These are phyloP conservation scores for Gnomoniopsis smithogilvyi DNA, from an alignment of 2,329 filamentous ascomycete genomes.

Conservation along the genomic window DNA sequence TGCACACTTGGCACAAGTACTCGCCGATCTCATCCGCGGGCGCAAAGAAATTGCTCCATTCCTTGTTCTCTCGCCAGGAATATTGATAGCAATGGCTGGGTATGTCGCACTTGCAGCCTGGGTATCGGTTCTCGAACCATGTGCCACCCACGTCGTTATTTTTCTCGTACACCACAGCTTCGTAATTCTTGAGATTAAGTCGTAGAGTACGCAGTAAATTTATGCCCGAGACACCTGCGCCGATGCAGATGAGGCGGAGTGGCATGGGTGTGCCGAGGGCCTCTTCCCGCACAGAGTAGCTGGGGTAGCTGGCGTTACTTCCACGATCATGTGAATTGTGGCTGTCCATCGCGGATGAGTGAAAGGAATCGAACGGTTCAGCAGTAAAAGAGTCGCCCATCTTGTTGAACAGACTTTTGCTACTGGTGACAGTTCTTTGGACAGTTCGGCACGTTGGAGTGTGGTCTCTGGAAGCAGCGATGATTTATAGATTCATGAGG, in stretches of 20 bases:
- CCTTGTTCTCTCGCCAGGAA: conserved; percentile 56
- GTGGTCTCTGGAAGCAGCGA: not conserved
- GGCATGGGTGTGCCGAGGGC: conserved; percentile 37
- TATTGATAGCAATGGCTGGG: conserved; percentile 62
- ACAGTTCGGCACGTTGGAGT: not conserved
- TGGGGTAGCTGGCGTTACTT: conserved; percentile 11
- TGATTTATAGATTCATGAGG: conserved; percentile 4
- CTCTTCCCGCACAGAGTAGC: conserved; percentile 34
- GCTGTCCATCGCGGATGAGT: conserved; percentile 2
- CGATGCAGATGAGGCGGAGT: conserved; percentile 42
- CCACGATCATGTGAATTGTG: conserved; percentile 14
- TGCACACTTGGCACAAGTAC: conserved; percentile 47
- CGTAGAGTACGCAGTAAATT: conserved; percentile 44
- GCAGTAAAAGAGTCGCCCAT: conserved; percentile 3
- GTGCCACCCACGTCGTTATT: conserved; percentile 54
- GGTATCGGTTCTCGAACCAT: conserved; percentile 58
- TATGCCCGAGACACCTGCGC: conserved; percentile 41
- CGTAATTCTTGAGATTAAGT: conserved; percentile 38
- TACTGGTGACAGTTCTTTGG: not conserved
- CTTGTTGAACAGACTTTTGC: not conserved
- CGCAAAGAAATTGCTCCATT: conserved; percentile 58
- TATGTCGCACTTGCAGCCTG: conserved; percentile 54
- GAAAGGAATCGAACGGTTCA: not conserved
- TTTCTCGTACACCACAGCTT: conserved; percentile 53
- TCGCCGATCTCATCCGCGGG: conserved; percentile 51